Conservation (phyloP, 805 yeast species). For the Lachancea meyersii region DNA sequence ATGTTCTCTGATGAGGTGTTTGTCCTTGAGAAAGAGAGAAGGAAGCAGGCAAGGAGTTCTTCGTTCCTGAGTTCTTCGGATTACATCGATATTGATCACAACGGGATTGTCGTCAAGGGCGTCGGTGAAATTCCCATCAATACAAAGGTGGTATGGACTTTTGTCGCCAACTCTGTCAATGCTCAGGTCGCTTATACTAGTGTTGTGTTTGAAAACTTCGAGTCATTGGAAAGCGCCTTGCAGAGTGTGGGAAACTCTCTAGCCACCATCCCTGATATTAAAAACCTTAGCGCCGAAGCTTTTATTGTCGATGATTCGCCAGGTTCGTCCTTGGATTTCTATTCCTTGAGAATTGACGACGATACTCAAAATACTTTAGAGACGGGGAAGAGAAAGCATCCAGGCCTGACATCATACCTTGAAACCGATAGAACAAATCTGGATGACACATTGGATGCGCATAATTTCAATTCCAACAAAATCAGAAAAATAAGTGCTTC, state of each 20-base stretch:
- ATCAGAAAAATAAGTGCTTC: constrained; percentile 30
- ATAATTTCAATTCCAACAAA: constrained; percentile 10
- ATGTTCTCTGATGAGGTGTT: constrained; percentile 9
- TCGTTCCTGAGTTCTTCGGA: constrained; percentile 13
- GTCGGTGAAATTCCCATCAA: constrained; percentile 11
- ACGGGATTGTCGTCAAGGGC: constrained; percentile 15
- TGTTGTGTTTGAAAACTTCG: constrained; percentile 4
- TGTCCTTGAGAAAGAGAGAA: constrained; percentile 9
- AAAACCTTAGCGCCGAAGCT: neutral
- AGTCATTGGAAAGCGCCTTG: neutral
- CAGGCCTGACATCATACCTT: constrained; percentile 18
- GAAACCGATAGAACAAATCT: constrained; percentile 14
- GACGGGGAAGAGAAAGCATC: constrained; percentile 19
- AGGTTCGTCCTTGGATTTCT: constrained; percentile 18
- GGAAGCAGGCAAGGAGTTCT: constrained; percentile 6
- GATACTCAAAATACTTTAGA: constrained; percentile 13
- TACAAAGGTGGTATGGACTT: constrained; percentile 15
- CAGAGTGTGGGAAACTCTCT: neutral
- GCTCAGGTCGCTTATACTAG: constrained; percentile 21
- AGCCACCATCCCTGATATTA: neutral
- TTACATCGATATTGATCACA: constrained; percentile 20
- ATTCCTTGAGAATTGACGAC: constrained; percentile 17
- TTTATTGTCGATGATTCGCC: neutral
- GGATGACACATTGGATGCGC: constrained; percentile 14
- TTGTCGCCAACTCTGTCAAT: constrained; percentile 15